Evolutionary conservation across 257 asterid genomes (phyloP), one percentile per base, ranked within the genome.

Genomic region (Solanum boliviense): DNA sequence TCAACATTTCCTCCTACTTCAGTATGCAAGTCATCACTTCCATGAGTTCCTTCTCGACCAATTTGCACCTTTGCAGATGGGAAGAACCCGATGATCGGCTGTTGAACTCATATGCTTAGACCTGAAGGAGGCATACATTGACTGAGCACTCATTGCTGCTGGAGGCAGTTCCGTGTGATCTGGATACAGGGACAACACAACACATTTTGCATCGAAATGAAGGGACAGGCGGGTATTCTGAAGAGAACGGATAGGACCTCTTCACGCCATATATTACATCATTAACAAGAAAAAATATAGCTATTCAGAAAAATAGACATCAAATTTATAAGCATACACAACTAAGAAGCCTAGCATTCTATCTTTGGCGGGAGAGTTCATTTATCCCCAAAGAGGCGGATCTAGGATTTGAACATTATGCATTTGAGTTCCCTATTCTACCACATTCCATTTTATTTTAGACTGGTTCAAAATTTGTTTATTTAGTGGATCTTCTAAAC

Each of bases 111-210:
- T 31, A 31, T 31, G 32, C 32, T 31, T 31, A 31, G 32, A 31
- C 32, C 32, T 31, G 32, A 31, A 31, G 32, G 32, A 31, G 32
- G 32, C 32, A 31, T 31, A 78, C 86, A 25, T 78, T 86, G 87
- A 86, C 73, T 65, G 88, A 84, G 88, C 88, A 89, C 73, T 91
- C 88, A 39, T 91, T 84, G 92, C 92, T 90, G 73, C 89, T 87
- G 34, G 92, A 87, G 83, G 92, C 91, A 15, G 93, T 72, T 70
- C 91, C 94, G 41, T 92, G 93, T 12, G 92, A 74, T 86, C 85
- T 86, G 23, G 91, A 32, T 5, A 38, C 13, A 13, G 90, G 34
- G 68, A 79, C 29, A 67, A 88, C 86, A 52, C 39, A 84, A 23
- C 85, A 20, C 44, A 5, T 15, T 72, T 85, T 90, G 91, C 89